These are phyloP conservation scores for Leccinum fibrillosum DNA, from an alignment of 768 basidiomycete genomes.

Conservation along the genomic window DNA sequence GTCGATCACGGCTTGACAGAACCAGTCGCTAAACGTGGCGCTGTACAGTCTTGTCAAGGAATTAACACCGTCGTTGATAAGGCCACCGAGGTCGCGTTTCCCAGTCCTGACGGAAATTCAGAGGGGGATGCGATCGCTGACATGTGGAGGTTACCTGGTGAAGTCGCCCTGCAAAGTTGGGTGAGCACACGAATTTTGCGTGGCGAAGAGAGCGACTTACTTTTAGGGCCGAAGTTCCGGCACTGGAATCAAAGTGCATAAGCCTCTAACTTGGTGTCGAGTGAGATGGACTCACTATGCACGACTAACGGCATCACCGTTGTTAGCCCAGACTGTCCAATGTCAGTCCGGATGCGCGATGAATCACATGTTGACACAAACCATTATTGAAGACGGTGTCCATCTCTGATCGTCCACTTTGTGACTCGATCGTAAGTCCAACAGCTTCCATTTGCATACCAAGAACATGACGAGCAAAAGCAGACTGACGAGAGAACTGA, in stretches of 20 bases:
- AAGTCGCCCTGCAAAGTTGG: slow-evolving; percentile 65
- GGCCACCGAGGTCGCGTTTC: slow-evolving; percentile 88
- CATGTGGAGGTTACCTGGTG: slow-evolving; percentile 53
- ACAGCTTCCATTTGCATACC: slow-evolving; percentile 71
- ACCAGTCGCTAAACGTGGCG: slow-evolving; percentile 93
- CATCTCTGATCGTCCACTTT: slow-evolving; percentile 52
- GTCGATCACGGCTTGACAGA: slow-evolving; percentile 93
- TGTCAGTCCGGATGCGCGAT: background rate
- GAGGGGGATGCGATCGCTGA: background rate
- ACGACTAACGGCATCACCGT: slow-evolving; percentile 91
- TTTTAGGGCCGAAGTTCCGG: slow-evolving; percentile 96
- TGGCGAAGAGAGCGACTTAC: slow-evolving; percentile 37
- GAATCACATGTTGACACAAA: slow-evolving; percentile 26
- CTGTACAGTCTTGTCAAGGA: slow-evolving; percentile 89
- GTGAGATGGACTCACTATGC: slow-evolving; percentile 59
- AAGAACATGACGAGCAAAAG: slow-evolving; percentile 83
- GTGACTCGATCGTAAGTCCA: slow-evolving; percentile 57
- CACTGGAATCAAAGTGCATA: slow-evolving; percentile 45
- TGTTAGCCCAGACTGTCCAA: slow-evolving; percentile 89
- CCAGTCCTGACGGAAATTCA: slow-evolving; percentile 62
- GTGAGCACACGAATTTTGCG: slow-evolving; percentile 5
- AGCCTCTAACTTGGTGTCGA: background rate
- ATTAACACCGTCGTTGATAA: slow-evolving; percentile 95
- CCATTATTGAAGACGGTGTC: slow-evolving; percentile 81
- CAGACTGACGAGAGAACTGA: slow-evolving; percentile 54